Conservation (phyloP, 176 grass and related monocot species). For the Cenchrus purpureus region DNA sequence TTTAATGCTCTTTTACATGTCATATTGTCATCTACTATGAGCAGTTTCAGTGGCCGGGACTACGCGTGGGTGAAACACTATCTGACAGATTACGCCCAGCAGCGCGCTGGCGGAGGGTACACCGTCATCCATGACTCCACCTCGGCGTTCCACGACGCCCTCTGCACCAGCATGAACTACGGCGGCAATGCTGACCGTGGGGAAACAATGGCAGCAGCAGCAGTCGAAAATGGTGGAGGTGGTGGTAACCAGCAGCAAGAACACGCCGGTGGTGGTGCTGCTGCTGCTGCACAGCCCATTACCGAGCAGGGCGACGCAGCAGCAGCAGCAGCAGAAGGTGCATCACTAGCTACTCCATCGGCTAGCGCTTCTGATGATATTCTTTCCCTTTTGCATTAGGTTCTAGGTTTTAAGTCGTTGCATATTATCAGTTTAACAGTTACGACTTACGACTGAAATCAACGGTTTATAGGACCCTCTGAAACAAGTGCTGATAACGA, state of each 20-base stretch:
- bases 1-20: too few relatives aligned
- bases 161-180: slow-evolving; percentile 47
- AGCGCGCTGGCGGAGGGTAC: slow-evolving; percentile 14
- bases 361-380: neutral
- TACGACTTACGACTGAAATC: neutral
- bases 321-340: neutral
- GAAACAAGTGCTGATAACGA: neutral
- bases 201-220: neutral
- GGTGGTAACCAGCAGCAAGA: neutral
- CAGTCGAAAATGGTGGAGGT: neutral
- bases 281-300: neutral
- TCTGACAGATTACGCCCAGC: slow-evolving; percentile 41
- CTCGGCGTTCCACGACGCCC: slow-evolving; percentile 42
- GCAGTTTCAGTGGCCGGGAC: slow-evolving; percentile 47
- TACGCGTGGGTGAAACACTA: slow-evolving; percentile 52
- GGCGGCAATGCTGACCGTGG: neutral
- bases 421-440: neutral
- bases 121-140: slow-evolving; percentile 42
- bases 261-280: too few relatives aligned
- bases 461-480: slow-evolving; percentile 13
- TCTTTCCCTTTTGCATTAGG: neutral
- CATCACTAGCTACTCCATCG: neutral
- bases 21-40: too few relatives aligned
- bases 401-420: neutral
- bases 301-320: neutral